Base-by-base conservation (phyloP, 768 basidiomycete species). In the Boletus vermiculosoides region DNA sequence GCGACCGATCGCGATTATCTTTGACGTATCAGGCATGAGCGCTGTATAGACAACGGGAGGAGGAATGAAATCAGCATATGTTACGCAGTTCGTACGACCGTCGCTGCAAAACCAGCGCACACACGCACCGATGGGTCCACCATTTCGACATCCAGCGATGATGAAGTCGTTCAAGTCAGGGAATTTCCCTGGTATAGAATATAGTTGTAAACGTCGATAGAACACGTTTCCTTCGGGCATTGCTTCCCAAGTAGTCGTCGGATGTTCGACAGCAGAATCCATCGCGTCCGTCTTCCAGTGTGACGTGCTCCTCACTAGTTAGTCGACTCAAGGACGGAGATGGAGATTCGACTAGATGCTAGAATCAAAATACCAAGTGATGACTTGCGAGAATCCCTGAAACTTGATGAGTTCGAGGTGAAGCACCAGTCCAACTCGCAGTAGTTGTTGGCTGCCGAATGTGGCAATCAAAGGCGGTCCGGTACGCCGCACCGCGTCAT, bases 161-260 rank as follows among this genome's bases (percentile, higher is more conserved):
- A 90, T 75, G 69, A 88, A 92, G 71, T 96, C 92, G 20, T 79
- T 77, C 30, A 98, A 74, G 70, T 90, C 83, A 4, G 87, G 87
- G 6, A 92, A 76, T 65, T 88, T 89, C 63, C 88, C 93, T 13
- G 84, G 78, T 54, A 92, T 84, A 1, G 88, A 83, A 69, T 98
- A 98, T 23, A 94, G 78, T 59, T 89, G 88, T 63, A 94, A 85
- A 53, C 88, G 80, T 67, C 88, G 78, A 68, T 98, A 98, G 76
- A 97, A 98, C 33, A 88, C 90, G 64, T 78, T 85, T 25, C 89
- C 90, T 66, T 90, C 84, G 70, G 87, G 83, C 87, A 97, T 92
- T 42, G 94, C 83, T 71, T 95, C 87, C 96, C 96, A 98, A 72
- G 83, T 81, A 31, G 84, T 72, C 3, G 90, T 91, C 2, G 92